Evolutionary conservation across 2,329 filamentous ascomycete species (phyloP).

Genomic region (Acephala macrosclerotiorum): DNA sequence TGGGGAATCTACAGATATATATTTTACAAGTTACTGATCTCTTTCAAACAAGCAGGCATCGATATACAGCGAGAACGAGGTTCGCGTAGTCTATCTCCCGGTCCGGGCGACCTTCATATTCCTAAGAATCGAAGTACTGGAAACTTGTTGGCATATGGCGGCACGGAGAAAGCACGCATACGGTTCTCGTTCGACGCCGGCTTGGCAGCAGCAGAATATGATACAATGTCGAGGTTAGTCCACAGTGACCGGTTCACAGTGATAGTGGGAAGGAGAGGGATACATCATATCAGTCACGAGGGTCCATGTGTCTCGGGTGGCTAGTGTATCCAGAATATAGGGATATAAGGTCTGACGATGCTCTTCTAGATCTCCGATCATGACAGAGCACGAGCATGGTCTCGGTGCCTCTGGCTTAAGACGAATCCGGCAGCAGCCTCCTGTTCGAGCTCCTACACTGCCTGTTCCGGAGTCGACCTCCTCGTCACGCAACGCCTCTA

Average conservation of each 20-base stretch:
- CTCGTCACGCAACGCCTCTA: conserved; percentile 67
- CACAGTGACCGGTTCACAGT: not conserved
- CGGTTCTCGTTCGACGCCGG: conserved; percentile 82
- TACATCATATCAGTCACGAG: conserved; percentile 18
- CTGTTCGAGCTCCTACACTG: conserved; percentile 68
- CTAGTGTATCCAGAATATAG: conserved; percentile 14
- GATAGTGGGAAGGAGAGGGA: not conserved
- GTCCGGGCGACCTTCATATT: conserved; percentile 46
- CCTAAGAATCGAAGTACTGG: conserved; percentile 73
- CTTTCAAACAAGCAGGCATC: conserved; percentile 32
- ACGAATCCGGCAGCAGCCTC: conserved; percentile 89
- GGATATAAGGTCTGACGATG: conserved; percentile 23
- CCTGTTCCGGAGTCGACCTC: conserved; percentile 63
- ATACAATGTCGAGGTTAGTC: conserved; percentile 76
- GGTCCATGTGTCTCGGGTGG: conserved; percentile 31
- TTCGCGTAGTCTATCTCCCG: conserved; percentile 26
- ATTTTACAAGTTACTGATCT: conserved; percentile 25
- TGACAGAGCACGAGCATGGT: conserved; percentile 88
- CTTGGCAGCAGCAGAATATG: conserved; percentile 64
- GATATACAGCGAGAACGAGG: conserved; percentile 36
- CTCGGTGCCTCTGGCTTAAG: conserved; percentile 86
- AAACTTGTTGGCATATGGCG: conserved; percentile 56
- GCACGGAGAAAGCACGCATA: conserved; percentile 65
- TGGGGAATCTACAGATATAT: not conserved
- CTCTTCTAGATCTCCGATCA: conserved; percentile 74